Evolutionary conservation across 306 rosid genomes (phyloP).

Genomic region (Macrotyloma uniflorum): DNA sequence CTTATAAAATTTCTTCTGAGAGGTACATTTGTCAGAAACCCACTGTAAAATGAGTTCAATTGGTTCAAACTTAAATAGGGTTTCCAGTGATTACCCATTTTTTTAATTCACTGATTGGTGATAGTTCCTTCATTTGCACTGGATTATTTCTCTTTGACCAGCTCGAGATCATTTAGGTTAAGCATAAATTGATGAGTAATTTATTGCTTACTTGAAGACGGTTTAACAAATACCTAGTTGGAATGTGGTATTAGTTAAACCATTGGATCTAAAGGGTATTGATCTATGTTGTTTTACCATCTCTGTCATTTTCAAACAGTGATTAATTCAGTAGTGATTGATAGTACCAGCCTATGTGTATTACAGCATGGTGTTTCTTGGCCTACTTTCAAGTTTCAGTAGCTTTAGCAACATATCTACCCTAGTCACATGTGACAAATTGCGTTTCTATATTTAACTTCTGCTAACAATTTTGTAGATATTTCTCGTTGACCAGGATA

Average conservation of each 20-base stretch:
- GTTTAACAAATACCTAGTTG: constrained; percentile 1
- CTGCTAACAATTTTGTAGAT: constrained; percentile 52
- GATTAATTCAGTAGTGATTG: constrained; percentile 25
- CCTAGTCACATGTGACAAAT: constrained; percentile 30
- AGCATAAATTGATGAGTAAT: not conserved
- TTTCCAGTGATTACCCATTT: not conserved
- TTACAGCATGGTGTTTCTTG: constrained; percentile 12
- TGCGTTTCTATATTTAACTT: constrained; percentile 42
- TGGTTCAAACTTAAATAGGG: not conserved
- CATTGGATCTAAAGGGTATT: not conserved
- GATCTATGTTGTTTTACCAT: not conserved
- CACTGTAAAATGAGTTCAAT: not conserved
- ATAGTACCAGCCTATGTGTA: not conserved
- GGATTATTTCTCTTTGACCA: constrained; percentile 2
- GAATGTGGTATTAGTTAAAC: not conserved
- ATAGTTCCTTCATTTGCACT: not conserved
- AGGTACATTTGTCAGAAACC: not conserved
- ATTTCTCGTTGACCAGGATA: constrained; percentile 51
- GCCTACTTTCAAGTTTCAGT: constrained; percentile 5
- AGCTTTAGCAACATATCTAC: constrained; percentile 36
- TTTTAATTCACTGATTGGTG: not conserved
- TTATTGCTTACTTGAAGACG: not conserved
- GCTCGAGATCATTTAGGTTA: not conserved
- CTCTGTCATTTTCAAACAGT: constrained; percentile 4
- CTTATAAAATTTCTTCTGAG: not conserved